Conservation (phyloP, 2,329 filamentous ascomycete genomes). For the Aspergillus unguis region DNA sequence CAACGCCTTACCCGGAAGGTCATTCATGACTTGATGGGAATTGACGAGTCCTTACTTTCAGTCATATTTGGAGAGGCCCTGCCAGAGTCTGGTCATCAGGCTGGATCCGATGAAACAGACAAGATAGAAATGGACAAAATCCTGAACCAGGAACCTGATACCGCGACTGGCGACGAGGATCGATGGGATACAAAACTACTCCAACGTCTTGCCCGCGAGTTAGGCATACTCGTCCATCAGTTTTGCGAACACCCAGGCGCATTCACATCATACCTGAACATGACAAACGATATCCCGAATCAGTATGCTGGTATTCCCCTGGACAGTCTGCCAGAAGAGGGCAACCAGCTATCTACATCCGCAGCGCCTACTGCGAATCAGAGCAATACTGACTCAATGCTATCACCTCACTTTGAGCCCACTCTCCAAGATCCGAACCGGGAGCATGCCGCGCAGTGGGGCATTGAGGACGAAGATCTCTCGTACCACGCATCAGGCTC, state of each 20-base stretch:
- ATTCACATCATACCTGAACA: constrained; percentile 73
- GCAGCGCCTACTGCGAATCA: constrained; percentile 16
- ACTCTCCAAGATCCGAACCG: constrained; percentile 42
- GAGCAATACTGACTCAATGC: constrained; percentile 27
- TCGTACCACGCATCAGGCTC: constrained; percentile 11
- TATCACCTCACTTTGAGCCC: constrained; percentile 49
- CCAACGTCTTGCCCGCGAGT: constrained; percentile 79
- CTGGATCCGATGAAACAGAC: constrained; percentile 23
- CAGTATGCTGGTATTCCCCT: constrained; percentile 76
- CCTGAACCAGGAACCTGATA: constrained; percentile 29
- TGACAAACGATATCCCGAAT: constrained; percentile 59
- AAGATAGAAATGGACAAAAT: constrained; percentile 34
- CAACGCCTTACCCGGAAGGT: constrained; percentile 78
- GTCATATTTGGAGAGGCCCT: constrained; percentile 83
- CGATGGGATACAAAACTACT: constrained; percentile 65
- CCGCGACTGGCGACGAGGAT: constrained; percentile 26
- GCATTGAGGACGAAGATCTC: constrained; percentile 60
- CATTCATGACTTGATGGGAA: constrained; percentile 83
- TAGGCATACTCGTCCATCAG: constrained; percentile 78
- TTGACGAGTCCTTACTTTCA: constrained; percentile 79
- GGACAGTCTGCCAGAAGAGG: constrained; percentile 26
- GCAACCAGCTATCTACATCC: constrained; percentile 14
- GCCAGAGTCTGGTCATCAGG: constrained; percentile 39
- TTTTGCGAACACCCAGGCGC: constrained; percentile 83
- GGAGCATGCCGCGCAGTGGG: constrained; percentile 60